phyloP scores from a whole-genome alignment of 2,329 filamentous ascomycete species.

The Alternaria postmessia region DNA sequence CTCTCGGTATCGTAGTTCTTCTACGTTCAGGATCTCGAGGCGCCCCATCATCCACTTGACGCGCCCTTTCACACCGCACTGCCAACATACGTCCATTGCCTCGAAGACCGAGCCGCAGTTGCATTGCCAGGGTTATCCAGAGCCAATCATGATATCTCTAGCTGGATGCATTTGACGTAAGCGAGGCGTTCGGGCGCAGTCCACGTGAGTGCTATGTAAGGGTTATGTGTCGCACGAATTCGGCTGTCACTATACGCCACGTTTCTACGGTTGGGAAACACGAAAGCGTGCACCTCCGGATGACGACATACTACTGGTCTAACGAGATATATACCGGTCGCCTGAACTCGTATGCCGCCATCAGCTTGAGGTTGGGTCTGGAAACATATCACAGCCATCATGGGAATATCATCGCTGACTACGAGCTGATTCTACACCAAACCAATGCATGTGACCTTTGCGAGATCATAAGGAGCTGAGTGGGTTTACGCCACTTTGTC shows the following conservation, averaged over 20 bases:
- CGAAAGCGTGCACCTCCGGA: background rate
- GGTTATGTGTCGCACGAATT: constrained; percentile 3
- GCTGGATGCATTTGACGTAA: background rate
- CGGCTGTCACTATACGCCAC: constrained; percentile 12
- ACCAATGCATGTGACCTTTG: background rate
- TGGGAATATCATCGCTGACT: background rate
- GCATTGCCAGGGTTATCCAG: background rate
- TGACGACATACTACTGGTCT: background rate
- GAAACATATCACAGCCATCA: background rate
- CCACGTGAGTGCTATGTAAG: constrained; percentile 13
- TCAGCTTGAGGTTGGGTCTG: background rate
- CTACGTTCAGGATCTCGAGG: background rate
- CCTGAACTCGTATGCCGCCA: background rate
- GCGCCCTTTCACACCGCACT: constrained; percentile 4
- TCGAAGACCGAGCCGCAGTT: background rate
- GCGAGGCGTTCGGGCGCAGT: constrained; percentile 13
- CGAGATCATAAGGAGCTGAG: background rate
- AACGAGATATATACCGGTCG: background rate
- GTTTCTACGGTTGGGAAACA: background rate
- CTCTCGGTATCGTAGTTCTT: background rate
- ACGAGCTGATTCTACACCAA: background rate
- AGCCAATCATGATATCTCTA: background rate
- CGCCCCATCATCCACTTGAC: background rate
- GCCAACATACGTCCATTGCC: constrained; percentile 1
- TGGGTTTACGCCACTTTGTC: background rate